Percentiles rank a stretch among this genome's conserved stretches.
phyloP scores from a whole-genome alignment of 108 stramenopile species.

The Cyclotella atomus region DNA sequence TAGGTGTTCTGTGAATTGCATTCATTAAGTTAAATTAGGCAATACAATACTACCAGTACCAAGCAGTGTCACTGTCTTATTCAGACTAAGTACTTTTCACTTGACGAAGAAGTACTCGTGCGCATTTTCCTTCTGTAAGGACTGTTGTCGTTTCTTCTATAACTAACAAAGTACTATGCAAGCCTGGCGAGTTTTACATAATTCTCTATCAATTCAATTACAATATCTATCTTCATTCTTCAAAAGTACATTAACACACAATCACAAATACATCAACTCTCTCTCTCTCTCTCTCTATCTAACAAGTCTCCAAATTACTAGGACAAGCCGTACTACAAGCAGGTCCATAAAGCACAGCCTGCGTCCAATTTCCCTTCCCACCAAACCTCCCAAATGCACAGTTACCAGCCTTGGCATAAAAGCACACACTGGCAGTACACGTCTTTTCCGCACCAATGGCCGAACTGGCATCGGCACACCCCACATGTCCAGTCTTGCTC shows the following conservation, averaged over 20 bases:
- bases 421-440: slow-evolving; percentile 5
- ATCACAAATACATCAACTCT: too few species aligned
- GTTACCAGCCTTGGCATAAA: slow-evolving; percentile 19
- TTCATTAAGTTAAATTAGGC: neutral
- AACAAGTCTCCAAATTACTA: too few species aligned
- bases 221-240: too few species aligned
- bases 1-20: neutral
- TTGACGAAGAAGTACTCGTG: too few species aligned
- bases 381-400: neutral
- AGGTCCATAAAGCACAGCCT: slow-evolving; percentile 4
- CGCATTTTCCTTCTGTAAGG: too few species aligned
- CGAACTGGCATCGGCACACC: slow-evolving; percentile 15
- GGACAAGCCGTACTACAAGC: slow-evolving; percentile 12
- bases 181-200: too few species aligned
- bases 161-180: too few species aligned
- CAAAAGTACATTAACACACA: too few species aligned
- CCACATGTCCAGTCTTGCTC: slow-evolving; percentile 5
- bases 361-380: slow-evolving; percentile 14
- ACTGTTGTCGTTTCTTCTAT: too few species aligned
- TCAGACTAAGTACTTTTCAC: too few species aligned
- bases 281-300: too few species aligned
- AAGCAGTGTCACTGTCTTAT: neutral
- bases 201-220: too few species aligned
- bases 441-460: neutral
- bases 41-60: neutral